Base-by-base conservation (phyloP, 2,329 filamentous ascomycete genomes). In the Coleophoma cylindrospora region DNA sequence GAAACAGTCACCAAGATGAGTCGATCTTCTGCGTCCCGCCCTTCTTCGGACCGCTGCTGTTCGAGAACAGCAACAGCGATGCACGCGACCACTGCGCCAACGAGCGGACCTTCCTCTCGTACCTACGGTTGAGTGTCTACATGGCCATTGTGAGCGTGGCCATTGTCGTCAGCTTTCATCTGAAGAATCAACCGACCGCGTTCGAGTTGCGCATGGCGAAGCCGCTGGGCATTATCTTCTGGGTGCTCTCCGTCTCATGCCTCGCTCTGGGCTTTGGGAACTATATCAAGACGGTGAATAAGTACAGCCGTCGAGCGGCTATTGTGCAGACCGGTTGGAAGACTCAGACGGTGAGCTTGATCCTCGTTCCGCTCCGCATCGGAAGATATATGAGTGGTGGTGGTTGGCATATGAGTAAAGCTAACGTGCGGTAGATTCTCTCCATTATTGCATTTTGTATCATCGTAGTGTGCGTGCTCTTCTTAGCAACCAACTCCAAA, bases 241-340 rank as follows among this genome's bases (percentile, higher is more conserved):
- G 91, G 91, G 57, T 83, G 0, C 75, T 99, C 5, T 84, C 88
- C 11, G 67, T 95, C 1, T 74, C 83, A n/a, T 95, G 89, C 57
- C 71, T 99, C 22, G 70, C 76, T 1, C 81, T 86, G 14, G 94
- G 94, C 0, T 71, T 95, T 53, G 84, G 84, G 1, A 97, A 96
- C 64, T 99, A 99, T 64, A 83, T 96, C 55, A 86, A 83, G 61
- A 85, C 83, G 0, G 72, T 97, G 21, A 87, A 87, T 60, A 86
- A 89, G 64, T 99, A 96, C 66, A 87, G 87, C 59, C 76, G 80
- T 37, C 82, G 84, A 57, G 77, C 79, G 22, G 94, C 94, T 0
- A 78, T 97, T 55, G 94, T 99, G 37, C 94, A 99, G 72, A 87
- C 84, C 32, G 94, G 94, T 1, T 94, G 89, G 87, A 92, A 90